A percentile compares a stretch with the other conserved stretches of the same genome.
Conservation (phyloP, 768 basidiomycete species). For the Guyanaporus albipodus region DNA sequence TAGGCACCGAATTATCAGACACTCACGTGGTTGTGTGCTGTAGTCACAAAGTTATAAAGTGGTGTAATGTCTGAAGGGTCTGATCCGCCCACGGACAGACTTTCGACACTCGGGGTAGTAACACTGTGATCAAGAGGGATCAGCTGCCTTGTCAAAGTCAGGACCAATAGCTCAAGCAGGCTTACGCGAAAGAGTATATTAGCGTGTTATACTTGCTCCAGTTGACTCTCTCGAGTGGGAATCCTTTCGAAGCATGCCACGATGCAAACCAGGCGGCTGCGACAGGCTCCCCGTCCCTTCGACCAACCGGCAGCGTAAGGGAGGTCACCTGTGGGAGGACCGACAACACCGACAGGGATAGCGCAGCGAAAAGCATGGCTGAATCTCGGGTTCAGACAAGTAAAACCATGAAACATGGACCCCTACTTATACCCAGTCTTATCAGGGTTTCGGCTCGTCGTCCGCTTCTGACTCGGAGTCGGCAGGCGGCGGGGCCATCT, state of each 20-base stretch:
- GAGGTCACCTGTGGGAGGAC: not conserved
- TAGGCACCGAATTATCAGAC: not conserved
- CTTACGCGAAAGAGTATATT: conserved; percentile 65
- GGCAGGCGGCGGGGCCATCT: no score
- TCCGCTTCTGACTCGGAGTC: not conserved
- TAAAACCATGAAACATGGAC: not conserved
- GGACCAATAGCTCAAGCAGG: not conserved
- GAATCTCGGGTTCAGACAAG: not conserved
- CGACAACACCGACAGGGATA: not conserved
- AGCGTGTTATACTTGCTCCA: conserved; percentile 70
- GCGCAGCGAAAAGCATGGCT: not conserved
- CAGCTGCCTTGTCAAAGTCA: not conserved
- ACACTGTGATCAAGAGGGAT: conserved; percentile 21
- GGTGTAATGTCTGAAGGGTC: conserved; percentile 41
- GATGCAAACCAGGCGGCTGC: conserved; percentile 56
- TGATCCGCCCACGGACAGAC: conserved; percentile 36
- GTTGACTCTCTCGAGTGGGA: conserved; percentile 49
- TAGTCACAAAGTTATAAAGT: conserved; percentile 50
- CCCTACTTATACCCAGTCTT: conserved; percentile 7
- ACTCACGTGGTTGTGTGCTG: conserved; percentile 37
- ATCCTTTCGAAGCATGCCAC: conserved; percentile 40
- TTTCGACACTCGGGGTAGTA: conserved; percentile 31
- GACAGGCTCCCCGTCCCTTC: conserved; percentile 25
- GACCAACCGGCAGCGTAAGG: not conserved
- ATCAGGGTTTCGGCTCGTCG: not conserved